Evolutionary conservation across 164 flowering plant species (phyloP), one percentile per base, ranked within the genome.

Genomic region (Aristolochia californica): DNA sequence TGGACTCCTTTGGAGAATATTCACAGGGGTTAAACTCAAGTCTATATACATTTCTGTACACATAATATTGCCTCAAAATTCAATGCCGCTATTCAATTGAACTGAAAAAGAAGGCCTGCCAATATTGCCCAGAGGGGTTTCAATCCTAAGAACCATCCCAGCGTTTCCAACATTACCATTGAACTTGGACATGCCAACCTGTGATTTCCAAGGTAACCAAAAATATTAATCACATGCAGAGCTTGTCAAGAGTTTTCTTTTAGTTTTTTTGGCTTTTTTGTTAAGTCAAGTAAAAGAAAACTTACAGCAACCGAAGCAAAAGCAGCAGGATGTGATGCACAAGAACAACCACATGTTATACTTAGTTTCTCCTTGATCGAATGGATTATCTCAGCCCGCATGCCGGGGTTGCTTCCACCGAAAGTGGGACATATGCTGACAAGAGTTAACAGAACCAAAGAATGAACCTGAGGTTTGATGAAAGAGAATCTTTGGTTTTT

Each of bases 171-270:
- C 78, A 67, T 88, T 87, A 24, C 97, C 98, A 68, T 83, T 91
- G 91, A 95, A 88, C 72, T 91, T 91, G 0, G 98, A 91, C 69
- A 91, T 77, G 56, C 98, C 98, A 70, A 91, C 38, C 98, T 91
- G 79, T 59, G 73, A 47, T 48, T 25, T 26, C 24, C 18, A 40
- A 34, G 40, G 5, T 12, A 34, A 34, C 40, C 40, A 34, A 34
- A 34, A 1, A 34, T 34, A 34, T 34, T 1, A 34, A 8, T 34
- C 40, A 3, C 40, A 5, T 34, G 40, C 40, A 34, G 11, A 12
- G 34, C 34, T 28, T 3, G 34, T 28, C 34, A 34, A 2, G 40
- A n/a, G n/a, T 47, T 47, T 47, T 17, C 50, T 5, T 47, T 47
- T n/a, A n/a, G n/a, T n/a, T 20, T 47, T n/a, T 1, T 17, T n/a